A percentile compares a stretch with the other conserved stretches of the same genome.
phyloP scores from a whole-genome alignment of 2,329 filamentous ascomycete genomes.

The Colletotrichum gigasporum region DNA sequence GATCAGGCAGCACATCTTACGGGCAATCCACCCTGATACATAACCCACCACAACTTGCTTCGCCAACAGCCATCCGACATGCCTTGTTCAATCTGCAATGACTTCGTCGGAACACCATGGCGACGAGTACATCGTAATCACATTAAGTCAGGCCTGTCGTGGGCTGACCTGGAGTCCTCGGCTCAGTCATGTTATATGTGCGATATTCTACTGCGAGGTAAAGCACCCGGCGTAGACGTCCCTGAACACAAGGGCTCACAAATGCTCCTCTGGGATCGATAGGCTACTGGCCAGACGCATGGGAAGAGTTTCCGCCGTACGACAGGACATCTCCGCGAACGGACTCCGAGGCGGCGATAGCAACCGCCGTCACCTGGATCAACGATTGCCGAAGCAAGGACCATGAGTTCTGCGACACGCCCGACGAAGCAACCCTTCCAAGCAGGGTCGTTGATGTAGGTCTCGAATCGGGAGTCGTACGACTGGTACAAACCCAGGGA shows the following conservation, averaged over 20 bases:
- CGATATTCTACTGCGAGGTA: neutral
- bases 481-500: neutral
- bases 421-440: neutral
- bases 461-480: neutral
- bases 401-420: neutral
- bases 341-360: neutral
- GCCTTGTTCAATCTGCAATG: neutral
- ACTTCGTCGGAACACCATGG: neutral
- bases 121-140: neutral
- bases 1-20: too few species aligned
- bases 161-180: neutral
- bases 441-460: neutral
- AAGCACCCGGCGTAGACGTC: too few species aligned
- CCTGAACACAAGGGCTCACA: too few species aligned
- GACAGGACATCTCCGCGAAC: neutral
- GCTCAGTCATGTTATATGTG: neutral
- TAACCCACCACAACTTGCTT: too few species aligned
- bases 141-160: neutral
- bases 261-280: too few species aligned
- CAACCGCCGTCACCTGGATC: neutral
- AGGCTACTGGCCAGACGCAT: neutral
- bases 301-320: neutral
- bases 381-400: neutral
- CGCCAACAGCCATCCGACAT: too few species aligned
- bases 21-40: too few species aligned